Evolutionary conservation across 306 rosid genomes (phyloP), one percentile per base, ranked within the genome.

Genomic region (Cercis canadensis): DNA sequence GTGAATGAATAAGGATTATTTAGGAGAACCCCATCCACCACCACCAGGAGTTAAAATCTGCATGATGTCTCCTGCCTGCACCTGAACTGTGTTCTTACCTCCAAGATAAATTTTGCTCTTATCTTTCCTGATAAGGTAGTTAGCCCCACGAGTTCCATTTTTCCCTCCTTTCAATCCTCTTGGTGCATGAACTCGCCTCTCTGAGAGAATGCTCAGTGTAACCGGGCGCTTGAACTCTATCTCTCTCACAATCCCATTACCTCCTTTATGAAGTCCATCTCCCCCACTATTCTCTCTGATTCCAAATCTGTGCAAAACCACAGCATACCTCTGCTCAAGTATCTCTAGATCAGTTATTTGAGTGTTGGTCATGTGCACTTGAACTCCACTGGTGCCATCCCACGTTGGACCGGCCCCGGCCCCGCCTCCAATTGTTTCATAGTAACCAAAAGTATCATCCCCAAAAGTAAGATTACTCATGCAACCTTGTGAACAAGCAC

Each of bases 401-500:
- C 98, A 93, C 44, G 86, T 70, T 15, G 98, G 97, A 60, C 98
- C 96, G 54, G 98, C 98, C 24, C 98, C 98, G 67, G 93, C 83
- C 32, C 98, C 98, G 17, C 98, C 98, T 4, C 98, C 98, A 56
- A 93, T 90, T 43, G 97, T 93, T 89, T 93, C n/a, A n/a, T n/a
- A n/a, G n/a, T n/a, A n/a, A n/a, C n/a, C 98, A 64, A 93, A 93
- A 37, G 92, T 88, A 15, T 88, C 86, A 63, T 93, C 98, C 41
- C 98, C 98, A 69, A 93, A 93, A 46, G 98, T 93, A 59, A 93
- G 92, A 75, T n/a, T 93, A 83, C 88, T 93, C 98, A 90, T 93
- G 69, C 98, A 93, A 58, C 98, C 98, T 76, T 90, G 98, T 68
- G 98, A 93, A 63, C 97, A 93, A 45, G 98, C 97, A 76, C 97